Evolutionary conservation across 306 rosid species (phyloP), one percentile per base, ranked within the genome.

Genomic region (Lithocarpus polystachyus): DNA sequence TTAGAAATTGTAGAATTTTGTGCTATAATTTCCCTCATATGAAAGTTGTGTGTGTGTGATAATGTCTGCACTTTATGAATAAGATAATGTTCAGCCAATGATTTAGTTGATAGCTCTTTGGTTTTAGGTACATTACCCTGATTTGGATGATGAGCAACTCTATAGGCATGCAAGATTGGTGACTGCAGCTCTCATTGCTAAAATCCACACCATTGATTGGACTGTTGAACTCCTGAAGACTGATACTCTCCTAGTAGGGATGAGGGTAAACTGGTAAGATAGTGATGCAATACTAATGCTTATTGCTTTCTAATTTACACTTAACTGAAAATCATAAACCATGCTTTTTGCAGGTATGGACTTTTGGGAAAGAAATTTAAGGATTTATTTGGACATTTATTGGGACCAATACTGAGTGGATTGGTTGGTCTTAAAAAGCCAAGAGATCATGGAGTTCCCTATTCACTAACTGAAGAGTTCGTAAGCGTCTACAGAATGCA

Each of bases 141-240:
- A 85, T 74, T 40, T 86, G 33, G 93, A 88, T 72, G 97, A 92
- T 76, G 93, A 92, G 80, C 84, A 82, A 56, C 89, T 90, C 82
- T 92, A 86, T 61, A 79, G 90, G 84, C 84, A 84, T 75, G 91
- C 93, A 74, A 88, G 94, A 83, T 75, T 93, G 87, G 97, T 89
- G 78, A 90, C 90, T 74, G 88, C 97, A 71, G 94, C 96, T 19
- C 89, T 91, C 60, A 89, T 85, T 71, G 97, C 97, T 15, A 93
- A 93, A 83, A 80, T 93, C 72, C 97, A 93, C 86, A 93, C 96
- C 73, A 90, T 90, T 71, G 97, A 90, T 80, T 93, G 97, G 96
- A 90, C 97, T 56, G 88, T 91, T 10, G 92, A 93, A 80, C 94
- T 93, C 74, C 77, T 93, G 9, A 90, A 83, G 75, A 90, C 91